These are phyloP conservation scores for Misopates orontium DNA, from an alignment of 257 asterid genomes.

Conservation along the genomic window DNA sequence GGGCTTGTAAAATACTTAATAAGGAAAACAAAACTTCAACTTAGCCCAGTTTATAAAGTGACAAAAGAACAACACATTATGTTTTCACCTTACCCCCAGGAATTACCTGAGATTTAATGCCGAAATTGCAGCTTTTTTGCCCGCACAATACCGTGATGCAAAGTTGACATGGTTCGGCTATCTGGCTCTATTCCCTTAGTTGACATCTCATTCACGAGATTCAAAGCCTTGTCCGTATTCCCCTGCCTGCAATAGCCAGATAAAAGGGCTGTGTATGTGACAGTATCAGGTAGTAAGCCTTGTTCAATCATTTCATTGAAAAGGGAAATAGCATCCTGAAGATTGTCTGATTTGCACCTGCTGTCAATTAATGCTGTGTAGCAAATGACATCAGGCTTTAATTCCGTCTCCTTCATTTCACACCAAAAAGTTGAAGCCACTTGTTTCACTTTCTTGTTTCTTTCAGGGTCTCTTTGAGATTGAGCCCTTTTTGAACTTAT, in stretches of 20 bases:
- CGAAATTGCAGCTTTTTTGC: constrained; percentile 39
- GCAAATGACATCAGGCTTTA: constrained; percentile 59
- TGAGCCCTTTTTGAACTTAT: constrained; percentile 30
- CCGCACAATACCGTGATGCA: constrained; percentile 32
- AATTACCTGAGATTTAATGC: constrained; percentile 23
- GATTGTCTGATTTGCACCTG: constrained; percentile 62
- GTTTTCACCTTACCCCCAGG: constrained; percentile 20
- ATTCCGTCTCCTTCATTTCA: constrained; percentile 53
- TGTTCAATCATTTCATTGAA: constrained; percentile 63
- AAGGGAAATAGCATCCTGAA: constrained; percentile 59
- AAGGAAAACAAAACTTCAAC: too few species aligned
- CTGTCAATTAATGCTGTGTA: constrained; percentile 75
- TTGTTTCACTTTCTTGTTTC: constrained; percentile 27
- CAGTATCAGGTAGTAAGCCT: constrained; percentile 65
- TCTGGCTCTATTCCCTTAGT: constrained; percentile 58
- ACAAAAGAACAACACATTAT: too few species aligned
- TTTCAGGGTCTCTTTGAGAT: constrained; percentile 21
- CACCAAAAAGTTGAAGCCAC: constrained; percentile 32
- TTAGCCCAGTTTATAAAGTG: too few species aligned
- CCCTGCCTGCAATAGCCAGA: constrained; percentile 69
- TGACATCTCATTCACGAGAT: constrained; percentile 53
- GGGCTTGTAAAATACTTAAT: too few species aligned
- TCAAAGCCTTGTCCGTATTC: constrained; percentile 46
- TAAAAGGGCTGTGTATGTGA: constrained; percentile 65
- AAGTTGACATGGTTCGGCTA: constrained; percentile 34